Percentiles rank a stretch among this genome's conserved stretches.
phyloP scores from a whole-genome alignment of 2,329 filamentous ascomycete genomes.

The Sclerotinia borealis region DNA sequence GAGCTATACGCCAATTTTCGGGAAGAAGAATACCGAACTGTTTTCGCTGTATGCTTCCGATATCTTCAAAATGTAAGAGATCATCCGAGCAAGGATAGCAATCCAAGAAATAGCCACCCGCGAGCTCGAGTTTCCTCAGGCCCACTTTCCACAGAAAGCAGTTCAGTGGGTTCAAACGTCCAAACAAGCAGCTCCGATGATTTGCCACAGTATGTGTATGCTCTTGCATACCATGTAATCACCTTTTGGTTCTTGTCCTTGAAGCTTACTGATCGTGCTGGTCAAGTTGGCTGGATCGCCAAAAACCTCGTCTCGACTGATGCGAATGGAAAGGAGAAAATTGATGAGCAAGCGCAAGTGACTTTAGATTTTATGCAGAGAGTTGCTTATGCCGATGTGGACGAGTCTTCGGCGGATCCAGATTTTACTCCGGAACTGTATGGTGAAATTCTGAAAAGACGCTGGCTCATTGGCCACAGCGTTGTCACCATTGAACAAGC shows the following conservation, averaged over 20 bases:
- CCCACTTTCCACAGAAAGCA: conserved; percentile 31
- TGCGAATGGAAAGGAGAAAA: conserved; percentile 62
- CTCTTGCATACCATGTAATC: conserved; percentile 89
- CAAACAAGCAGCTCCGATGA: conserved; percentile 55
- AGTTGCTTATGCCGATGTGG: conserved; percentile 77
- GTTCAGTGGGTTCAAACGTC: conserved; percentile 38
- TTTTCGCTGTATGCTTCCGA: conserved; percentile 91
- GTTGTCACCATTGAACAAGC: conserved; percentile 71
- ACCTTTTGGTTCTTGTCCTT: conserved; percentile 95
- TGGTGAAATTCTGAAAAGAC: conserved; percentile 59
- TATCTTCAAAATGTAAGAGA: conserved; percentile 87
- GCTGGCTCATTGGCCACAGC: conserved; percentile 68
- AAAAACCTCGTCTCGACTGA: conserved; percentile 77
- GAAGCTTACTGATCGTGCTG: conserved; percentile 75
- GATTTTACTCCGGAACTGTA: conserved; percentile 60
- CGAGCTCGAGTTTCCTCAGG: conserved; percentile 24
- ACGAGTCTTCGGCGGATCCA: conserved; percentile 64
- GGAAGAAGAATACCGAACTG: conserved; percentile 85
- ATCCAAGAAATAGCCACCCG: conserved; percentile 34
- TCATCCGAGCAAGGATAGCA: conserved; percentile 37
- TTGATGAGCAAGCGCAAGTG: conserved; percentile 89
- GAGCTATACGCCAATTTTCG: conserved; percentile 83
- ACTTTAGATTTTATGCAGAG: conserved; percentile 94
- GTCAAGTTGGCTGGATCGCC: conserved; percentile 84
- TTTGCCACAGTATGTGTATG: conserved; percentile 87